A percentile compares a stretch with the other conserved stretches of the same genome.
Conservation (phyloP, 441 rosid species). For the Raphanus hybrid region DNA sequence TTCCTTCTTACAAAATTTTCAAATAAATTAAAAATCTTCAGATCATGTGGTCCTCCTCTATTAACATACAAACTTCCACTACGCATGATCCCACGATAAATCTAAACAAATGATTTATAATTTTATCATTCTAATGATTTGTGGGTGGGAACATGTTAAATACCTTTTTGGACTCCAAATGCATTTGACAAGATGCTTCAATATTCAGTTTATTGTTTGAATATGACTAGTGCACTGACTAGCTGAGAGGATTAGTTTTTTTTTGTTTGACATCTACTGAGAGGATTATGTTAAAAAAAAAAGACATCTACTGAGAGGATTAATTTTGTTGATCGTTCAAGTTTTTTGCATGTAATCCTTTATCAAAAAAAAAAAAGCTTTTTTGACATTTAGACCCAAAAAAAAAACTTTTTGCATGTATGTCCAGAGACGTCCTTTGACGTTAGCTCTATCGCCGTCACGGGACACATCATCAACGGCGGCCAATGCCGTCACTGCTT, state of each 20-base stretch:
- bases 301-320: not conserved
- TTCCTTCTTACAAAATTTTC: not conserved
- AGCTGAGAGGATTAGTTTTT: not conserved
- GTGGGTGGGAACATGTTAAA: not conserved
- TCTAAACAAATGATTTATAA: not conserved
- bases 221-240: slow-evolving; percentile 4
- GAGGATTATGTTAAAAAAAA: not conserved
- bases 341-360: too few relatives aligned
- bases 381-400: too few relatives aligned
- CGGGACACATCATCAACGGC: slow-evolving; percentile 31
- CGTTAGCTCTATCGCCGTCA: slow-evolving; percentile 28
- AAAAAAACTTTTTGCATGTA: not conserved
- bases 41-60: slow-evolving; percentile 40
- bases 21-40: not conserved
- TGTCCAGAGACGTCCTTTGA: slow-evolving; percentile 10
- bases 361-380: too few relatives aligned
- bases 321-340: not conserved
- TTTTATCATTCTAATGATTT: not conserved
- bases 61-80: slow-evolving; percentile 19
- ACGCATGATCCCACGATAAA: slow-evolving; percentile 43
- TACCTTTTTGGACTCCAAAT: slow-evolving; percentile 8
- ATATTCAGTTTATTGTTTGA: not conserved
- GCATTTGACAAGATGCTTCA: slow-evolving; percentile 7
- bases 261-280: not conserved
- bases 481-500: slow-evolving; percentile 32